Percentiles rank a stretch among this genome's conserved stretches.
Conservation (phyloP, 1,284 basidiomycete species). For the Cronartium quercuum region DNA sequence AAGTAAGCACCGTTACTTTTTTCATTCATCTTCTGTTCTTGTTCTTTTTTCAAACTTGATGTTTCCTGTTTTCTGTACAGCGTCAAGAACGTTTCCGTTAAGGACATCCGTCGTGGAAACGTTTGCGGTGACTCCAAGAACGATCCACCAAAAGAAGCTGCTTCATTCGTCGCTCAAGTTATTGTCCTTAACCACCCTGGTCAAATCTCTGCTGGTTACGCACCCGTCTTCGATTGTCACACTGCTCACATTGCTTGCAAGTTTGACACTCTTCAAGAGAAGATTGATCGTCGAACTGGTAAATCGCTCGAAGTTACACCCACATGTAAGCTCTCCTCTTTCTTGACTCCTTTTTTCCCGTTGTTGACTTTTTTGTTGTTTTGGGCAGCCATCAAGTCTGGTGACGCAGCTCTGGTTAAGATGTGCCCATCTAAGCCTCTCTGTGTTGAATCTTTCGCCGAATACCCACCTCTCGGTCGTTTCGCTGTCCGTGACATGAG, state of each 20-base stretch:
- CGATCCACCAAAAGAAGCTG: slow-evolving; percentile 98
- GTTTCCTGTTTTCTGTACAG: slow-evolving; percentile 44
- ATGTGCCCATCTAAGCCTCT: slow-evolving; percentile 94
- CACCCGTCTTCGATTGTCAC: slow-evolving; percentile 99
- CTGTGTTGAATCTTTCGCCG: slow-evolving; percentile 54
- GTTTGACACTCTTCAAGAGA: slow-evolving; percentile 94
- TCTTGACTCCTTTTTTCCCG: slow-evolving; percentile 72
- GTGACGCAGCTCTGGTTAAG: slow-evolving; percentile 83
- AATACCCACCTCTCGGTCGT: slow-evolving; percentile 97
- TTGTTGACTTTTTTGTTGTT: neutral
- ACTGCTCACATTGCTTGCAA: slow-evolving; percentile 99
- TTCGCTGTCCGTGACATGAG: slow-evolving; percentile 63
- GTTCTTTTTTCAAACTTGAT: neutral
- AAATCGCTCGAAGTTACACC: slow-evolving; percentile 80
- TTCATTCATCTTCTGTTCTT: slow-evolving; percentile 23
- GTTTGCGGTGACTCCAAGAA: slow-evolving; percentile 99
- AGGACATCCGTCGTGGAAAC: slow-evolving; percentile 99
- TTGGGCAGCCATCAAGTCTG: slow-evolving; percentile 45
- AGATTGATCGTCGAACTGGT: slow-evolving; percentile 98
- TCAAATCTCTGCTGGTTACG: slow-evolving; percentile 97
- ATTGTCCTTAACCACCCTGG: slow-evolving; percentile 99
- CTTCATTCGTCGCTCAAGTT: slow-evolving; percentile 99
- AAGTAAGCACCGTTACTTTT: slow-evolving; percentile 58
- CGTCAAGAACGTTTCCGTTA: slow-evolving; percentile 96
- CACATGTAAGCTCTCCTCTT: slow-evolving; percentile 61